phyloP scores from a whole-genome alignment of 2,329 filamentous ascomycete species.

The Tolypocladium inflatum region DNA sequence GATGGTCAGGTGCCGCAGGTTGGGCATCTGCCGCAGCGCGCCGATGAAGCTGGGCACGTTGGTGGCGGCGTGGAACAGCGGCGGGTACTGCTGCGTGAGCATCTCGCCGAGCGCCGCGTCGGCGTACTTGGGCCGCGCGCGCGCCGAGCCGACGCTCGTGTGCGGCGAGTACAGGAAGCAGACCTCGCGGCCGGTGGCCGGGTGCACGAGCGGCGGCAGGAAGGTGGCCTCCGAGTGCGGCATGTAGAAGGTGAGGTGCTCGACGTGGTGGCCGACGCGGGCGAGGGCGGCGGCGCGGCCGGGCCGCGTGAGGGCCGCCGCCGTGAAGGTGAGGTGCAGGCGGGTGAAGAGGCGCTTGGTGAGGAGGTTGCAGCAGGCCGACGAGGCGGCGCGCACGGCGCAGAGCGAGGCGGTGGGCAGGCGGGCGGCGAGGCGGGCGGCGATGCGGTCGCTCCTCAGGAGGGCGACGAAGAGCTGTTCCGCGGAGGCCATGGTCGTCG shows the following conservation, averaged over 20 bases:
- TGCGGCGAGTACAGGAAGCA: slow-evolving; percentile 76
- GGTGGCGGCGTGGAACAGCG: slow-evolving; percentile 80
- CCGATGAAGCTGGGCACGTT: slow-evolving; percentile 78
- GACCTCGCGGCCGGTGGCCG: slow-evolving; percentile 65
- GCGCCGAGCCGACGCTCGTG: slow-evolving; percentile 50
- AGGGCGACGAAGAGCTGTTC: slow-evolving; percentile 43
- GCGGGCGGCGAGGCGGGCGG: slow-evolving; percentile 38
- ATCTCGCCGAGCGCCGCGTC: slow-evolving; percentile 71
- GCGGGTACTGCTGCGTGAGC: slow-evolving; percentile 77
- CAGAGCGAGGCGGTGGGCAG: slow-evolving; percentile 44
- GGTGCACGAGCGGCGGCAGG: slow-evolving; percentile 75
- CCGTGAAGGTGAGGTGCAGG: slow-evolving; percentile 59
- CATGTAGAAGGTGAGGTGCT: slow-evolving; percentile 68
- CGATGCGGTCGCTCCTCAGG: slow-evolving; percentile 42
- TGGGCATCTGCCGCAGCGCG: slow-evolving; percentile 58
- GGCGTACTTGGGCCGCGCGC: slow-evolving; percentile 67
- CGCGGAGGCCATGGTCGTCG: slow-evolving; percentile 37
- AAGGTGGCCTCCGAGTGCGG: slow-evolving; percentile 72
- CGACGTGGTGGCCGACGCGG: slow-evolving; percentile 69
- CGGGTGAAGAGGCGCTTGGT: slow-evolving; percentile 62
- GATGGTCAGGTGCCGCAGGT: slow-evolving; percentile 65
- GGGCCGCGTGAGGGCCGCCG: slow-evolving; percentile 67
- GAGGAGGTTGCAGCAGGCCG: slow-evolving; percentile 60
- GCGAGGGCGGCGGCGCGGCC: slow-evolving; percentile 64
- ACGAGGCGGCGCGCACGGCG: slow-evolving; percentile 55